Conservation (phyloP, 2,329 filamentous ascomycete species). For the Calonectria pauciramosa region DNA sequence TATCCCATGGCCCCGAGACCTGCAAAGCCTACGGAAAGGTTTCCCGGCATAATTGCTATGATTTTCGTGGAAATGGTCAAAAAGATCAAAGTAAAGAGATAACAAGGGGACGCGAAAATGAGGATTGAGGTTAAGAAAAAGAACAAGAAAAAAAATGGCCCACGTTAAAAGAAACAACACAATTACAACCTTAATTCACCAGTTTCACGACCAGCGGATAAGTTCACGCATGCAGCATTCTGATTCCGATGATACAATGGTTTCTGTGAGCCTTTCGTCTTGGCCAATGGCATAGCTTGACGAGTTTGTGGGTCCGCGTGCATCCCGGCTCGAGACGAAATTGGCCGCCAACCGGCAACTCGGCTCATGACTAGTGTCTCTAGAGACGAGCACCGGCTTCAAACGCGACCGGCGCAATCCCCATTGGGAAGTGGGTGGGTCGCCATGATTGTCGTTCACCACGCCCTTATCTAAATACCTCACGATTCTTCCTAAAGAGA, state of each 20-base stretch:
- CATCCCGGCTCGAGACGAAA: not conserved
- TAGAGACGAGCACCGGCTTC: not conserved
- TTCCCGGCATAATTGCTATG: not conserved
- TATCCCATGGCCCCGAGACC: not conserved
- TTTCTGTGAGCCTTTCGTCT: not conserved
- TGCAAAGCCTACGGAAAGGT: not conserved
- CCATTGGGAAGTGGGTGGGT: not conserved
- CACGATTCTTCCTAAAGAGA: not conserved
- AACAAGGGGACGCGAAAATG: not conserved
- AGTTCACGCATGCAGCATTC: not conserved
- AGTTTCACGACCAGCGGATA: not conserved
- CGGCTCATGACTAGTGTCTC: not conserved
- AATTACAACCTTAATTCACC: not conserved
- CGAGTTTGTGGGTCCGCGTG: not conserved
- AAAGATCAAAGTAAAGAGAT: not conserved
- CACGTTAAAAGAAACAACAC: not conserved
- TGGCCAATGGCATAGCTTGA: not conserved
- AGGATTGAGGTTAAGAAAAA: not conserved
- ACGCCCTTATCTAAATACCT: not conserved
- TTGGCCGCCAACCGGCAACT: not conserved
- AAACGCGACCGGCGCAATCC: not conserved
- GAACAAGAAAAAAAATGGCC: not conserved
- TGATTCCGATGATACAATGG: not conserved
- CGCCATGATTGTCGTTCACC: not conserved
- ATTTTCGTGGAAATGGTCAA: not conserved